phyloP scores from a whole-genome alignment of 352 stramenopile species.

The Phytophthora sansomeana region DNA sequence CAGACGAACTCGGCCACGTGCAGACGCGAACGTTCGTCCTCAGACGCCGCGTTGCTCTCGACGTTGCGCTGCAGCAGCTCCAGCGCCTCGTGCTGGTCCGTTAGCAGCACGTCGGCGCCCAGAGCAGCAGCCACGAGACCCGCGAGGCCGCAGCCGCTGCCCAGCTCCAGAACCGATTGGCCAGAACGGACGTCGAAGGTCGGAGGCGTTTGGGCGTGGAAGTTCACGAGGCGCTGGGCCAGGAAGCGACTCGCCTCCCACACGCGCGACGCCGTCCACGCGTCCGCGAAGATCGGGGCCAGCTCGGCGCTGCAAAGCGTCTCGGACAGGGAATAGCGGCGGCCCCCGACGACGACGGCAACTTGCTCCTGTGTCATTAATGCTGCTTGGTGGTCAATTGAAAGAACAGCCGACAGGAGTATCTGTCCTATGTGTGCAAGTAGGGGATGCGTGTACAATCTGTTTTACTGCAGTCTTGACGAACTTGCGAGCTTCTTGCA shows the following conservation, averaged over 20 bases:
- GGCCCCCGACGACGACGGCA: slow-evolving; percentile 55
- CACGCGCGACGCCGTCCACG: slow-evolving; percentile 82
- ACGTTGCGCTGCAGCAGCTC: slow-evolving; percentile 75
- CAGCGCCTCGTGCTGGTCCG: slow-evolving; percentile 73
- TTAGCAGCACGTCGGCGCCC: slow-evolving; percentile 74
- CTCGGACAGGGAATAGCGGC: slow-evolving; percentile 76
- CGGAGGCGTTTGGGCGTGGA: slow-evolving; percentile 29
- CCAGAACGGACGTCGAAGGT: slow-evolving; percentile 30
- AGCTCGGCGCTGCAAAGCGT: slow-evolving; percentile 75
- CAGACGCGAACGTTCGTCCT: slow-evolving; percentile 46
- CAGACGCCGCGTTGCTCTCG: slow-evolving; percentile 50
- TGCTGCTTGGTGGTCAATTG: too few relatives aligned
- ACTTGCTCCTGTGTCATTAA: slow-evolving; percentile 35
- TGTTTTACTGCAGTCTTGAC: too few relatives aligned
- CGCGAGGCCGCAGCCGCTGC: slow-evolving; percentile 80
- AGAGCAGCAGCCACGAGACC: slow-evolving; percentile 71
- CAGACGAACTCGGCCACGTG: slow-evolving; percentile 68
- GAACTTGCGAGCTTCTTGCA: too few relatives aligned
- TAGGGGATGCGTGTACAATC: too few relatives aligned
- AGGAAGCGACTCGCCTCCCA: slow-evolving; percentile 81
- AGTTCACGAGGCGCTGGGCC: slow-evolving; percentile 58
- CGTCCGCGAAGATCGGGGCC: slow-evolving; percentile 83
- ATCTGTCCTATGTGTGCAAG: too few relatives aligned
- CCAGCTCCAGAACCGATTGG: slow-evolving; percentile 75
- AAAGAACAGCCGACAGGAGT: too few relatives aligned